Conservation (phyloP, 2,329 filamentous ascomycete genomes). For the Ophiostoma piceae region DNA sequence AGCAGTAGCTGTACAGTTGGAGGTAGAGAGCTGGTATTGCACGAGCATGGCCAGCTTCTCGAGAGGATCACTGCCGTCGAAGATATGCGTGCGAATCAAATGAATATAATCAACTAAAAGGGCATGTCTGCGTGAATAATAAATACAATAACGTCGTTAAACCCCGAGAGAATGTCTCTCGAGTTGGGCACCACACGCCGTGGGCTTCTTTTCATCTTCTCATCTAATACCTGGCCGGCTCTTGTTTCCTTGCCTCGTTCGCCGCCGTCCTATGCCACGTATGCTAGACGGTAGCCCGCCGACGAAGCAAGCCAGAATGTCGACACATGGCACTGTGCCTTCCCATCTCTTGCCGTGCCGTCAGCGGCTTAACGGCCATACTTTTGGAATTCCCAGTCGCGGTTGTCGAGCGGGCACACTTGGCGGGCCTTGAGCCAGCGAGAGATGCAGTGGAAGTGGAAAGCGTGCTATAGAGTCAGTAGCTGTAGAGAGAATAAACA, state of each 20-base stretch:
- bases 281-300: neutral
- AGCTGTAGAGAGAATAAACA: neutral
- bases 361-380: slow-evolving; percentile 61
- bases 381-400: slow-evolving; percentile 99
- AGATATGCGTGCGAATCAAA: neutral
- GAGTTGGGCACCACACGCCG: neutral
- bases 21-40: neutral
- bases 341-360: neutral
- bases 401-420: slow-evolving; percentile 93
- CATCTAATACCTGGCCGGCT: neutral
- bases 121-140: slow-evolving; percentile 4
- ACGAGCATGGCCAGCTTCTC: too few relatives aligned
- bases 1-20: neutral
- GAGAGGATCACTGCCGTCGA: neutral
- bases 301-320: neutral
- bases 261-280: neutral
- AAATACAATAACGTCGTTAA: slow-evolving; percentile 12
- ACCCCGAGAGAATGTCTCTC: neutral
- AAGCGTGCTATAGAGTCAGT: slow-evolving; percentile 67
- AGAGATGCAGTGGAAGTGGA: slow-evolving; percentile 99
- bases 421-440: slow-evolving; percentile 99
- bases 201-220: neutral
- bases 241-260: neutral
- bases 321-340: neutral
- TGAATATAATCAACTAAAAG: neutral